phyloP scores from a whole-genome alignment of 2,329 filamentous ascomycete genomes.

The Annulohypoxylon truncatum region DNA sequence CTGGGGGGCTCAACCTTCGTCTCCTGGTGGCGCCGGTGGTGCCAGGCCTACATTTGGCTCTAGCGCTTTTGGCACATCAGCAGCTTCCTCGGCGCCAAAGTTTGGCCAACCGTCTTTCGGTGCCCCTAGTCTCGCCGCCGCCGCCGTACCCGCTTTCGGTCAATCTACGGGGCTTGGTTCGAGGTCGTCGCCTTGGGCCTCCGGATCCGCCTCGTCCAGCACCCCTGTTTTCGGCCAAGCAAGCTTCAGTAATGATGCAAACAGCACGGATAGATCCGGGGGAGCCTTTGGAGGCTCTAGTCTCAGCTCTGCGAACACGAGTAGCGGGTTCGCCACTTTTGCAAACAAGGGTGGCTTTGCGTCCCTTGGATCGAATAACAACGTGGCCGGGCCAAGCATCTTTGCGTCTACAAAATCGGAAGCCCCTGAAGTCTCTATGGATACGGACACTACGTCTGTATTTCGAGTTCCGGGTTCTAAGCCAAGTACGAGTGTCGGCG shows the following conservation, averaged over 20 bases:
- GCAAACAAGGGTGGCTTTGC: slow-evolving; percentile 67
- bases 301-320: slow-evolving; percentile 25
- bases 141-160: slow-evolving; percentile 60
- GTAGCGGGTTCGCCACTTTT: slow-evolving; percentile 58
- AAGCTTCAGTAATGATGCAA: slow-evolving; percentile 55
- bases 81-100: slow-evolving; percentile 54
- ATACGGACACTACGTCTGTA: slow-evolving; percentile 50
- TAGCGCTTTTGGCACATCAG: slow-evolving; percentile 55
- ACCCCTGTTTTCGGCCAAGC: slow-evolving; percentile 67
- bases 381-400: slow-evolving; percentile 51
- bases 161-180: slow-evolving; percentile 61
- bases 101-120: slow-evolving; percentile 63
- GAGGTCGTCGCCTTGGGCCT: slow-evolving; percentile 66
- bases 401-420: slow-evolving; percentile 55
- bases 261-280: slow-evolving; percentile 31
- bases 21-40: slow-evolving; percentile 46
- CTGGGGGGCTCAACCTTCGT: slow-evolving; percentile 57
- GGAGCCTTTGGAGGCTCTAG: slow-evolving; percentile 38
- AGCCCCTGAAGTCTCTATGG: slow-evolving; percentile 50
- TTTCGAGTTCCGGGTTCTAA: slow-evolving; percentile 57
- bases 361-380: slow-evolving; percentile 56
- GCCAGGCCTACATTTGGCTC: slow-evolving; percentile 56
- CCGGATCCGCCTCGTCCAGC: slow-evolving; percentile 51
- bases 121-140: slow-evolving; percentile 51
- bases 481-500: slow-evolving; percentile 47